Percentiles rank a stretch among this genome's conserved stretches.
Evolutionary conservation across 2,329 filamentous ascomycete species (phyloP).

Genomic region (Aureobasidium sp.): DNA sequence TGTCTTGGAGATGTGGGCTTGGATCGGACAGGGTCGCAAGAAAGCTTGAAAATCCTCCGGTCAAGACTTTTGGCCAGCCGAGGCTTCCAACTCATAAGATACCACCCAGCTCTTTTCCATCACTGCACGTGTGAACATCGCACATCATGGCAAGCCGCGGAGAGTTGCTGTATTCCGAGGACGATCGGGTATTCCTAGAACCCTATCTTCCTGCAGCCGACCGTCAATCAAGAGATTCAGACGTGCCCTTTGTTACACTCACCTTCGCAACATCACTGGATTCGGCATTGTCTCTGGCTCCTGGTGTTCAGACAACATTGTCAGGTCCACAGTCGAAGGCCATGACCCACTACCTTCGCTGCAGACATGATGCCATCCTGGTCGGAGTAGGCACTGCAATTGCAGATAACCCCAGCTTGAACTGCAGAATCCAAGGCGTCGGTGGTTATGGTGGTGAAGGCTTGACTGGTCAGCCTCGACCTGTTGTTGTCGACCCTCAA

Average conservation of each 20-base stretch:
- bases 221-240: not conserved
- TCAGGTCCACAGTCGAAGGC: conserved; percentile 77
- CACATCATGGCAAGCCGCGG: conserved; percentile 14
- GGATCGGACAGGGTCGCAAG: conserved; percentile 2
- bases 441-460: conserved; percentile 47
- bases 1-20: not conserved
- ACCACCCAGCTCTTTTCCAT: not conserved
- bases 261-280: conserved; percentile 91
- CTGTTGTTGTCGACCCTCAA: conserved; percentile 71
- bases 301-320: conserved; percentile 70
- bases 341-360: conserved; percentile 88
- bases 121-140: not conserved
- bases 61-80: conserved; percentile 7
- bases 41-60: conserved; percentile 4
- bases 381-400: conserved; percentile 77
- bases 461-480: conserved; percentile 59
- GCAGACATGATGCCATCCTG: conserved; percentile 73
- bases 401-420: conserved; percentile 77
- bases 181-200: conserved; percentile 38
- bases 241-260: conserved; percentile 56
- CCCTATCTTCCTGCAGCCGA: conserved; percentile 36
- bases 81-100: not conserved
- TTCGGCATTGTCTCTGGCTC: conserved; percentile 63
- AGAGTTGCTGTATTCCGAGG: conserved; percentile 31
- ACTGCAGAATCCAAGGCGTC: conserved; percentile 61